Base-by-base conservation (phyloP, 2,329 filamentous ascomycete genomes). In the Cadophora luteo-olivacea region DNA sequence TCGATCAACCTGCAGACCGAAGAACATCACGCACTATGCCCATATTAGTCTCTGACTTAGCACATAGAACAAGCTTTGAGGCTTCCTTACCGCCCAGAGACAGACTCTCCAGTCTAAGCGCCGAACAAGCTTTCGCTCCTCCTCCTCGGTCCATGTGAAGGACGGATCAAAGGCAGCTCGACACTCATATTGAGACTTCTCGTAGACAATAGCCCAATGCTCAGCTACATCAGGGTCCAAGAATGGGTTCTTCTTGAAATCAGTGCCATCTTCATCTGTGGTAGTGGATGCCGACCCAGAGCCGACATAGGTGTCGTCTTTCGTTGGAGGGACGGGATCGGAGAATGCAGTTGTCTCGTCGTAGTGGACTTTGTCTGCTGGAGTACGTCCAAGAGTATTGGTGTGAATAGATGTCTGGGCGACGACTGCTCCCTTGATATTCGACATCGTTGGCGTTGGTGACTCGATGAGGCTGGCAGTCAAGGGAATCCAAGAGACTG, bases 1-100 rank as follows among this genome's bases (percentile, higher is more conserved):
- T 36, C 88, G 81, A 77, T 90, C 87, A 36, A 89, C 80, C 71
- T 90, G 85, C 4, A 90, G 81, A 2, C 84, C 85, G 69, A 89
- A 88, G 76, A 90, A 89, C 77, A 88, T 89, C 41, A 88, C 70
- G 67, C 86, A 88, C 48, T 63, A 49, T n/a, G 33, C 12, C 41
- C 11, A 45, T 45, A 19, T 45, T 19, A 45, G 41, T 14, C 19
- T 45, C 16, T 45, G 41, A 19, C 41, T 45, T 45, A 14, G 41
- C 12, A 45, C 22, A 57, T 25, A 33, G 1, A 61, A 61, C 3
- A 51, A 52, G n/a, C 16, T 67, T 61, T 29, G 54, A 41, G 32
- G 25, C 19, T 41, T 22, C 5, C 66, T 69, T 69, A 74, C 69
- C 58, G 72, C 73, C 70, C 72, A 74, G 8, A 72, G 51, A 67